These are phyloP conservation scores for Aspergillus tubingensis DNA, from an alignment of 2,329 filamentous ascomycete genomes.

Conservation along the genomic window DNA sequence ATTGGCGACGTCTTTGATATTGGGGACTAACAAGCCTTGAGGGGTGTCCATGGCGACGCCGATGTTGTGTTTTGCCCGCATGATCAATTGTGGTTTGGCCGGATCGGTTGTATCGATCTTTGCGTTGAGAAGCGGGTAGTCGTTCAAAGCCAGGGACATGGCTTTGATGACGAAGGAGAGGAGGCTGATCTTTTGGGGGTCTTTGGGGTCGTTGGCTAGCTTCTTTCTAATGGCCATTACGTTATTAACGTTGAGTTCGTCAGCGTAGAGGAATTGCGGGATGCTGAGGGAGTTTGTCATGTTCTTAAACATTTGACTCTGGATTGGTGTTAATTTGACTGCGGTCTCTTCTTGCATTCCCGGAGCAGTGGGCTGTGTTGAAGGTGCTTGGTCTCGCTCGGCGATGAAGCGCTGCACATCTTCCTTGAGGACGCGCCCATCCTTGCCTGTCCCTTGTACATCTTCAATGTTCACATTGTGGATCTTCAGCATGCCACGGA, in stretches of 20 bases:
- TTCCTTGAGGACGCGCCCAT: slow-evolving; percentile 89
- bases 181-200: slow-evolving; percentile 73
- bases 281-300: slow-evolving; percentile 93
- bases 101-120: slow-evolving; percentile 67
- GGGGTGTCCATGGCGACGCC: slow-evolving; percentile 95
- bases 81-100: slow-evolving; percentile 71
- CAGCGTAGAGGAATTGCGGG: slow-evolving; percentile 93
- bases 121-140: slow-evolving; percentile 85
- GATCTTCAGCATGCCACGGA: slow-evolving; percentile 83
- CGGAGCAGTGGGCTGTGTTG: slow-evolving; percentile 35
- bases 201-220: slow-evolving; percentile 63
- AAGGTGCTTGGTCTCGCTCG: slow-evolving; percentile 45
- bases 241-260: slow-evolving; percentile 79
- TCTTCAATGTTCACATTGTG: slow-evolving; percentile 75
- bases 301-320: slow-evolving; percentile 93
- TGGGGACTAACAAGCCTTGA: slow-evolving; percentile 82
- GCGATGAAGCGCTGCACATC: slow-evolving; percentile 77
- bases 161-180: slow-evolving; percentile 96
- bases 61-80: slow-evolving; percentile 87
- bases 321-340: slow-evolving; percentile 72
- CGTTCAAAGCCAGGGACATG: slow-evolving; percentile 77
- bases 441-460: slow-evolving; percentile 81
- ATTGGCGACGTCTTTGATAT: slow-evolving; percentile 78
- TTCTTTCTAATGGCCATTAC: slow-evolving; percentile 72
- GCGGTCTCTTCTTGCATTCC: slow-evolving; percentile 66